Evolutionary conservation across 2,329 filamentous ascomycete species (phyloP), one percentile per base, ranked within the genome.

Genomic region (Coniochaeta hoffmannii): DNA sequence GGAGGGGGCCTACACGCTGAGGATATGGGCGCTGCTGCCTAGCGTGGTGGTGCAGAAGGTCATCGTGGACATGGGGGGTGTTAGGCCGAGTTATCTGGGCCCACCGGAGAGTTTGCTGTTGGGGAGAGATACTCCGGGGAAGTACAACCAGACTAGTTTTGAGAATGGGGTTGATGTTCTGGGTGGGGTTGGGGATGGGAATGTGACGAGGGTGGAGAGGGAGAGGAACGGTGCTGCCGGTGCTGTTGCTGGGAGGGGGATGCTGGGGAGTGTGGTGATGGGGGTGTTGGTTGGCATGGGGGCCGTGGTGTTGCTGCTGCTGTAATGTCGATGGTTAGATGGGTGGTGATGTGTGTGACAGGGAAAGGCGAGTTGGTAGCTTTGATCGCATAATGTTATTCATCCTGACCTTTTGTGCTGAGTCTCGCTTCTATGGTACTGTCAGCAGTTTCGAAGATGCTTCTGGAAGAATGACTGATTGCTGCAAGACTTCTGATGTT

Each of bases 1-100:
- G 49, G 71, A 71, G 58, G 76, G 77, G 5, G 70, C 71, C 1
- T 77, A 82, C 57, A 79, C 70, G 24, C 65, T 82, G 49, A 70
- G 76, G 1, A 63, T 83, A 36, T 80, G 78, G 77, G 71, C 74
- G 8, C 65, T 82, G 24, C 69, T 80, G 62, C 76, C 79, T 0
- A 77, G 77, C 28, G 69, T 83, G 1, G 63, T 81, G 5, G 70
- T 83, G 36, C 78, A 83, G 64, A 83, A 82, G 71, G 67, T 83
- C 35, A 71, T 84, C 1, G 60, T 84, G 8, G 72, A 84, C 60
- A 61, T 83, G 24, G 81, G 81, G 1, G 81, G 80, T 6, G 73
- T 82, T 1, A 67, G 78, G 54, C 66, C 72, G 15, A 81, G 76
- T 51, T 83, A 81, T 60, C 66, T 84, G 2, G 81, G 81, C 0